A percentile compares a stretch with the other conserved stretches of the same genome.
phyloP scores from a whole-genome alignment of 2,329 filamentous ascomycete species.

The Penicillium glabrum region DNA sequence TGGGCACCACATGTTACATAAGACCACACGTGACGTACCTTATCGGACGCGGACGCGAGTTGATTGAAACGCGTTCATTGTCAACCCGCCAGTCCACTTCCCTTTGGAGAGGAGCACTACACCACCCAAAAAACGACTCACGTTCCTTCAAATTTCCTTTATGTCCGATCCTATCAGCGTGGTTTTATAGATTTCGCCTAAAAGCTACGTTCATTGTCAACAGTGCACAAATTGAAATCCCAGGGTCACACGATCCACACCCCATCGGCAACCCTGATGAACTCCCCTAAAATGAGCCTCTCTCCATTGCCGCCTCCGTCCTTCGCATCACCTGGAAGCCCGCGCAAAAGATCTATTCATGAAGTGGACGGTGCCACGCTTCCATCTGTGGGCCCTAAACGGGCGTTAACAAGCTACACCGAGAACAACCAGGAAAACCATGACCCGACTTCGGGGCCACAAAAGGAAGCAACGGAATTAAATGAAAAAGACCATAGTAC shows the following conservation, averaged over 20 bases:
- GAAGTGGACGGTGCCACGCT: constrained; percentile 23
- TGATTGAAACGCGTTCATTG: constrained; percentile 21
- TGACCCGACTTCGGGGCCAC: constrained; percentile 7
- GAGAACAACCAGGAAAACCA: constrained; percentile 26
- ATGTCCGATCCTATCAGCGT: neutral
- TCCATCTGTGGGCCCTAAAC: constrained; percentile 12
- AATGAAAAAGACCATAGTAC: neutral
- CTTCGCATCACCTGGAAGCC: constrained; percentile 16
- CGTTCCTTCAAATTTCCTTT: neutral
- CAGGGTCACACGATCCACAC: neutral
- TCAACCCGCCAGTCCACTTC: constrained; percentile 8
- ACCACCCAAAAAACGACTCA: neutral
- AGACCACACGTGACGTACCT: constrained; percentile 17
- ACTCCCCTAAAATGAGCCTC: constrained; percentile 18
- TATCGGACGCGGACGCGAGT: constrained; percentile 25
- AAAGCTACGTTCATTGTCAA: neutral
- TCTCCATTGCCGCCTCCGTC: constrained; percentile 19
- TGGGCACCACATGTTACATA: constrained; percentile 8
- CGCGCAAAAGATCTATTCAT: constrained; percentile 32
- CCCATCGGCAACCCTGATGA: constrained; percentile 10
- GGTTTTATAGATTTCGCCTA: neutral
- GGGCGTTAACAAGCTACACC: constrained; percentile 7
- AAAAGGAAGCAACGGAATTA: neutral
- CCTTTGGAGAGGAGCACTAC: constrained; percentile 8
- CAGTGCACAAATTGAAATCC: neutral